Evolutionary conservation across 352 stramenopile species (phyloP).

Genomic region (Plasmopara viticola): DNA sequence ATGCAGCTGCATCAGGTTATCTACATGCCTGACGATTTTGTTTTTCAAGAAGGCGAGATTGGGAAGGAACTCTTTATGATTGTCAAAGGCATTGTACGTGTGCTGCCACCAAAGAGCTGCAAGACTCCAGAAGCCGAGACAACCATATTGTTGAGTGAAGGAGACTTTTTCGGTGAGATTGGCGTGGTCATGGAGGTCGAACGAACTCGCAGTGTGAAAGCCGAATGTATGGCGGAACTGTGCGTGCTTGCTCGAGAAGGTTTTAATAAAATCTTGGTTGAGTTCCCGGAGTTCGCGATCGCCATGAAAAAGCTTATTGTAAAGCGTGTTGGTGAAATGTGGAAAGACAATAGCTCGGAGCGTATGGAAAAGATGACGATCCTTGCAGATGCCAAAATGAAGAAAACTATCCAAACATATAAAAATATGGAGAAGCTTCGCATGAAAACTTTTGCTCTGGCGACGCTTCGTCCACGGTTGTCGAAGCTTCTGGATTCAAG

Average conservation of each 20-base stretch:
- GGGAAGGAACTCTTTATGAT: conserved; percentile 70
- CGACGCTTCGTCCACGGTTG: conserved; percentile 20
- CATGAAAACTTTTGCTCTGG: conserved; percentile 27
- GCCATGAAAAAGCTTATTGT: conserved; percentile 68
- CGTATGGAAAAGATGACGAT: conserved; percentile 62
- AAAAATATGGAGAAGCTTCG: conserved; percentile 42
- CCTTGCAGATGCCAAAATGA: conserved; percentile 58
- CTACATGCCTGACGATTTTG: conserved; percentile 58
- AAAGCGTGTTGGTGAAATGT: conserved; percentile 62
- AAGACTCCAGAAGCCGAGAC: conserved; percentile 23
- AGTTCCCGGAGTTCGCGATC: conserved; percentile 64
- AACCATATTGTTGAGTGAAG: conserved; percentile 52
- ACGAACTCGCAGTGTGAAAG: conserved; percentile 50
- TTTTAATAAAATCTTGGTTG: conserved; percentile 63
- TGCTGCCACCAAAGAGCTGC: conserved; percentile 38
- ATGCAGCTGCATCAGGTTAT: conserved; percentile 63
- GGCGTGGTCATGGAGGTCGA: conserved; percentile 63
- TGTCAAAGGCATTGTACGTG: conserved; percentile 56
- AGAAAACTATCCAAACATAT: conserved; percentile 43
- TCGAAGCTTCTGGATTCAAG: conserved; percentile 23
- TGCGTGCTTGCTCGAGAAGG: conserved; percentile 52
- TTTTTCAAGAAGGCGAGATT: conserved; percentile 60
- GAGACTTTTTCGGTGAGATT: conserved; percentile 64
- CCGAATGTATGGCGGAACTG: conserved; percentile 62
- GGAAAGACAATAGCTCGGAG: conserved; percentile 30